Base-by-base conservation (phyloP, 306 rosid genomes). In the Begonia peltatifolia region DNA sequence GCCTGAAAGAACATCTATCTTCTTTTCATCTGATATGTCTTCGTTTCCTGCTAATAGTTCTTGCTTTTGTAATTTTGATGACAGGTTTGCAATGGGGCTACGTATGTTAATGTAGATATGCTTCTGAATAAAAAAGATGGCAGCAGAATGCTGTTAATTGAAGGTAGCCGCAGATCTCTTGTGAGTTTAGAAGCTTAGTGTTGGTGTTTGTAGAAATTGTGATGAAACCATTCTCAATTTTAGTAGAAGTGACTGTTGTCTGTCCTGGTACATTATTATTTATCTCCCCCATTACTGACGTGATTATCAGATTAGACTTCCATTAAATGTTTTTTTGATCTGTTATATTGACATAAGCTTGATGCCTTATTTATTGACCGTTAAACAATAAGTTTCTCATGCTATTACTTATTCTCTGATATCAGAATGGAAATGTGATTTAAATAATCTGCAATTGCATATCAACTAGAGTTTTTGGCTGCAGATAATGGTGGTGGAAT, bases 401-500 rank as follows among this genome's bases (percentile, higher is more conserved):
- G 38, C 38, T 30, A 30, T 30, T 5, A 5, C 8, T 30, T 30
- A 30, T 30, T 30, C 38, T 30, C 9, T 30, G 38, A 3, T 7
- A 30, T 30, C 6, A 9, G 38, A 30, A 5, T 30, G 38, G 23
- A 30, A 30, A 30, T 30, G 8, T 30, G 38, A 30, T 7, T 30
- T 30, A 30, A 5, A 30, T 20, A 20, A 2, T 20, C 38, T 30
- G 38, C 14, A 23, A n/a, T 16, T 14, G 36, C 55, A 15, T 41
- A 12, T 2, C 59, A 16, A 36, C 49, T 35, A 56, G 20, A 42
- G 43, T 52, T 36, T 35, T 75, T 55, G 54, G n/a, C 67, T 79
- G 60, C 84, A 92, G 99, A 92, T 81, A 79, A 92, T 67, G 99
- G 99, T 41, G 99, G 99, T 65, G 99, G 99, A 64, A 92, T 92